Evolutionary conservation across 2,329 filamentous ascomycete genomes (phyloP).

Genomic region (Venturia aucupariae): DNA sequence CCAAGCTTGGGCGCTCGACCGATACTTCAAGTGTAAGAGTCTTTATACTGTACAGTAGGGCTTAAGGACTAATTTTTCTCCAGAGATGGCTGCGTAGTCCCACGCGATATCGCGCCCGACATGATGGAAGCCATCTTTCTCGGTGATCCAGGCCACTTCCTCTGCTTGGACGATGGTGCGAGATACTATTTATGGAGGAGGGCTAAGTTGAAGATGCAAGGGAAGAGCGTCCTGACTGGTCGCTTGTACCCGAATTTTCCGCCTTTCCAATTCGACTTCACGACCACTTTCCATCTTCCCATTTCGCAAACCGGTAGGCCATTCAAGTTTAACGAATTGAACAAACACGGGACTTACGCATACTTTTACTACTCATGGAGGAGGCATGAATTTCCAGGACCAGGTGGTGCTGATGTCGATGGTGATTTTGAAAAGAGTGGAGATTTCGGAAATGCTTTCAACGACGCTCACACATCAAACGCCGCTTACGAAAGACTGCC

Average conservation of each 20-base stretch:
- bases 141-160: neutral
- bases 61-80: neutral
- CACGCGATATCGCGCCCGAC: neutral
- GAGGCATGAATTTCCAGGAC: neutral
- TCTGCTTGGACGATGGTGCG: neutral
- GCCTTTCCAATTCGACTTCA: neutral
- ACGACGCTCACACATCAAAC: neutral
- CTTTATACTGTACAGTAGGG: neutral
- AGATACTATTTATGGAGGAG: neutral
- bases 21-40: neutral
- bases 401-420: neutral
- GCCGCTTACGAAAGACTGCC: neutral
- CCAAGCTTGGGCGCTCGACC: neutral
- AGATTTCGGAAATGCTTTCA: neutral
- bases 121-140: conserved; percentile 6
- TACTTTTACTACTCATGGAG: neutral
- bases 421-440: neutral
- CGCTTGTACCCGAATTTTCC: neutral
- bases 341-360: neutral
- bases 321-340: too few relatives aligned
- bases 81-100: neutral
- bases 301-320: neutral
- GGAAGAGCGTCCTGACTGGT: neutral
- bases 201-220: neutral
- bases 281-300: too few relatives aligned